Conservation (phyloP, 306 rosid genomes). For the barrel medic (Medicago truncatula) region MtrunA17r5.0-ANR NC_053048.1:29237501-29238000, state of each 20-base stretch:
- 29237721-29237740: too few species aligned
- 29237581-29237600: constrained; percentile 41
- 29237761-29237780: too few species aligned
- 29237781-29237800: constrained; percentile 41
- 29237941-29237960: constrained; percentile 45
- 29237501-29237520: constrained; percentile 46
- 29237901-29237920: constrained; percentile 54
- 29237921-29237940: constrained; percentile 44
- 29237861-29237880: constrained; percentile 49
- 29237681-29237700: constrained; percentile 23
- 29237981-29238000: constrained; percentile 47
- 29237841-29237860: not conserved
- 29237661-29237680: constrained; percentile 45
- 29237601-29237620: constrained; percentile 50
- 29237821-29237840: not conserved
- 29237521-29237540: constrained; percentile 53
- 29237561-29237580: constrained; percentile 39
- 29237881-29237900: constrained; percentile 29
- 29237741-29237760: too few species aligned
- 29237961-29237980: constrained; percentile 44
- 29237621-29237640: constrained; percentile 36
- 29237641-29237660: constrained; percentile 41
- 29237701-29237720: too few species aligned
- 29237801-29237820: constrained; percentile 36
- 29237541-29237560: constrained; percentile 47